A percentile compares a stretch with the other conserved stretches of the same genome.
Conservation (phyloP, 2,329 filamentous ascomycete genomes). For the Sphaceloma murrayae region DNA sequence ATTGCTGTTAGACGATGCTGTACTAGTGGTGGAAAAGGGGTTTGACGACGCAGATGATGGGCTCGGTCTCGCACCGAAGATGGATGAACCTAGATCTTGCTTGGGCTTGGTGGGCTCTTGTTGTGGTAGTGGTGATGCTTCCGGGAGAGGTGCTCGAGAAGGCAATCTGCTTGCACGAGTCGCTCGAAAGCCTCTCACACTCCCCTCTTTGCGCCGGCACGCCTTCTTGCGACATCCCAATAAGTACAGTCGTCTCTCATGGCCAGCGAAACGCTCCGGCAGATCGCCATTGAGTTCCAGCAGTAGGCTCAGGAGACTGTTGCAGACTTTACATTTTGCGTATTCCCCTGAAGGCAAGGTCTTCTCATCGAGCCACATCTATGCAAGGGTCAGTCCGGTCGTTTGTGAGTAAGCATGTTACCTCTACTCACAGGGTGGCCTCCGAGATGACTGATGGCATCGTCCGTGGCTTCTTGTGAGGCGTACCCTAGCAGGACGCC, state of each 20-base stretch:
- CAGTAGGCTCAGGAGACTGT: conserved; percentile 69
- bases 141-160: conserved; percentile 16
- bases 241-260: conserved; percentile 81
- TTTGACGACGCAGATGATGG: conserved; percentile 36
- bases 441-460: conserved; percentile 79
- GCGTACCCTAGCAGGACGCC: conserved; percentile 86
- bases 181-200: conserved; percentile 64
- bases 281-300: conserved; percentile 88
- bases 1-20: conserved; percentile 48
- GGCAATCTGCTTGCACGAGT: conserved; percentile 40
- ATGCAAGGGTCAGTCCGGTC: conserved; percentile 11
- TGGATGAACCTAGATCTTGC: conserved; percentile 52
- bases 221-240: conserved; percentile 69
- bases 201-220: conserved; percentile 75
- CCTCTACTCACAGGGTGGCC: conserved; percentile 67
- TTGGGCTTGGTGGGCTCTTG: conserved; percentile 26
- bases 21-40: conserved; percentile 48
- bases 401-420: background rate
- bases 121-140: conserved; percentile 18
- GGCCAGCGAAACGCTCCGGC: conserved; percentile 72
- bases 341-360: conserved; percentile 64
- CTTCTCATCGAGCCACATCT: conserved; percentile 76
- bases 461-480: conserved; percentile 66
- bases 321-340: conserved; percentile 80
- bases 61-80: conserved; percentile 55